A percentile compares a stretch with the other conserved stretches of the same genome.
These are phyloP conservation scores for Xylaria hypoxylon DNA, from an alignment of 2,329 filamentous ascomycete genomes.

Conservation along the genomic window DNA sequence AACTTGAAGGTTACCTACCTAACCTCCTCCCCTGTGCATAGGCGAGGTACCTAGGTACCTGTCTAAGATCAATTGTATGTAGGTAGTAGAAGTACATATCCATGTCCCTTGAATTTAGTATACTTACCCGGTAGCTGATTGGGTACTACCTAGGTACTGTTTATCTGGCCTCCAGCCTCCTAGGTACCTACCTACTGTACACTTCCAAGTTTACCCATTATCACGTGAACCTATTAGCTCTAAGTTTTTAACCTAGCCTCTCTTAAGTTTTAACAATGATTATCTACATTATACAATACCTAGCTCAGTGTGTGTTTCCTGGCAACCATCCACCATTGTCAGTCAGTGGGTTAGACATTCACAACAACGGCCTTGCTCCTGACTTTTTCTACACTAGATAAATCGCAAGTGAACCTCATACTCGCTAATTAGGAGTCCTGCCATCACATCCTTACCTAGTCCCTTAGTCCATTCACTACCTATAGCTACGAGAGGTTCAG, in stretches of 20 bases:
- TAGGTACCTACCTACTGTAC: too few species aligned
- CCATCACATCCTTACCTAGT: too few species aligned
- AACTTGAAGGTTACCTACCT: not conserved
- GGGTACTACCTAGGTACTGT: conserved; percentile 6
- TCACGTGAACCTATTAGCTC: conserved; percentile 36
- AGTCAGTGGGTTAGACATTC: not conserved
- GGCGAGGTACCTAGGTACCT: conserved; percentile 12
- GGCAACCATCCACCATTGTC: conserved; percentile 2
- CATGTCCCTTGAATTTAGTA: too few species aligned
- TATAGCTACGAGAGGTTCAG: conserved; percentile 10
- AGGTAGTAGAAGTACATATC: too few species aligned
- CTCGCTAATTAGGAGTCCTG: not conserved
- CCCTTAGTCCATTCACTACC: not conserved
- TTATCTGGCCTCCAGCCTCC: conserved; percentile 22
- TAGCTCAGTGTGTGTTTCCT: not conserved
- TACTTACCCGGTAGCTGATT: too few species aligned
- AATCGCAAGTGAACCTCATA: conserved; percentile 4
- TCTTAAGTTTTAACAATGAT: too few species aligned
- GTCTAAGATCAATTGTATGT: not conserved
- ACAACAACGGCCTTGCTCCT: conserved; percentile 4
- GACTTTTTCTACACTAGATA: conserved; percentile 18
- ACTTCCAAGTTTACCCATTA: conserved; percentile 9
- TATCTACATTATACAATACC: not conserved
- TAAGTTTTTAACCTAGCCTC: too few species aligned
- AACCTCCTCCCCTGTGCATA: too few species aligned